phyloP scores from a whole-genome alignment of 257 asterid species.

The Solanum okadae region DNA sequence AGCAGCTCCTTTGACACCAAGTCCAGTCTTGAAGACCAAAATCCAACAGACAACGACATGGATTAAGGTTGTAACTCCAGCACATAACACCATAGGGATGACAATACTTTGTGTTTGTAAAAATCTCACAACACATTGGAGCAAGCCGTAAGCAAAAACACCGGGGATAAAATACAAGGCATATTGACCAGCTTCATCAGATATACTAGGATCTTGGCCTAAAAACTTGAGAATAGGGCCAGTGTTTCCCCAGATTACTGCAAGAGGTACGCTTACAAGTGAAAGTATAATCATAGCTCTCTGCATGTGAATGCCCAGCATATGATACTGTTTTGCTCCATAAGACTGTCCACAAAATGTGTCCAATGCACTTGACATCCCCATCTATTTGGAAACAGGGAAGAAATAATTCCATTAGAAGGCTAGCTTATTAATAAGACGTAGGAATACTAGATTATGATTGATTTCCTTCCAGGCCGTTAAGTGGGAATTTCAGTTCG shows the following conservation, averaged over 20 bases:
- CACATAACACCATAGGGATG: constrained; percentile 71
- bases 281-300: constrained; percentile 59
- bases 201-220: constrained; percentile 68
- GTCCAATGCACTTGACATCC: constrained; percentile 85
- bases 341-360: constrained; percentile 77
- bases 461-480: background rate
- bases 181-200: constrained; percentile 60
- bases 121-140: constrained; percentile 77
- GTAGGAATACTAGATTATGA: background rate
- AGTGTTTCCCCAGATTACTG: constrained; percentile 62
- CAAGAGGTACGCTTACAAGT: constrained; percentile 56
- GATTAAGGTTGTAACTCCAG: constrained; percentile 46
- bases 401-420: background rate
- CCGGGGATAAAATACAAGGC: constrained; percentile 64
- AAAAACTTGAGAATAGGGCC: constrained; percentile 41
- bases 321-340: constrained; percentile 76
- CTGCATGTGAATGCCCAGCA: constrained; percentile 80
- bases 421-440: background rate
- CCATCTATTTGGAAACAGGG: constrained; percentile 31
- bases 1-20: constrained; percentile 72
- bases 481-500: background rate
- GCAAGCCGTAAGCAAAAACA: constrained; percentile 47
- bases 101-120: constrained; percentile 69
- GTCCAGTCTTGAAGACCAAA: constrained; percentile 54
- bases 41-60: constrained; percentile 56